Conservation (phyloP, 2,329 filamentous ascomycete genomes). For the Xylaria sp. region DNA sequence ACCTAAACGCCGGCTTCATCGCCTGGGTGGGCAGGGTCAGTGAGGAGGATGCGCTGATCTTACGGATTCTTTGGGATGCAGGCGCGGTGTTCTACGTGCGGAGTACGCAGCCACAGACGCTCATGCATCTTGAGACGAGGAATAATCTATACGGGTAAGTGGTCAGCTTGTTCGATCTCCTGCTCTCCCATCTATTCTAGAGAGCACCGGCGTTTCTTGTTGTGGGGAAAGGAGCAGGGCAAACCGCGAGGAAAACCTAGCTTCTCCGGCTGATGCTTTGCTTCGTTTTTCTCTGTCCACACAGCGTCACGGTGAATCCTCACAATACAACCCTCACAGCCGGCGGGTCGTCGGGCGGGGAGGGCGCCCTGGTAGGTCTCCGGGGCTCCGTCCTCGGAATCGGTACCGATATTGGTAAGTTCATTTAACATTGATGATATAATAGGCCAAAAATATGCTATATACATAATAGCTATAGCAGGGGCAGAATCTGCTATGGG, state of each 20-base stretch:
- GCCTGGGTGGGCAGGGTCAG: constrained; percentile 59
- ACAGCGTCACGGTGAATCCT: constrained; percentile 65
- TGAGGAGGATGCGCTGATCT: constrained; percentile 59
- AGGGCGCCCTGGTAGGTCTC: constrained; percentile 65
- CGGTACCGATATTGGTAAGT: constrained; percentile 65
- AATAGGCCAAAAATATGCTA: no score
- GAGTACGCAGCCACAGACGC: constrained; percentile 64
- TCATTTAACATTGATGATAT: no score
- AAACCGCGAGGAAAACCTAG: neutral
- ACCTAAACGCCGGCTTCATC: constrained; percentile 62
- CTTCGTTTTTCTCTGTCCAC: neutral
- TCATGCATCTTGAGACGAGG: constrained; percentile 65
- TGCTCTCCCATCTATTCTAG: neutral
- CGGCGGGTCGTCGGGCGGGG: constrained; percentile 67
- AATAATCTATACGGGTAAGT: constrained; percentile 59
- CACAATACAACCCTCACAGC: constrained; percentile 61
- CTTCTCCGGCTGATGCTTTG: neutral
- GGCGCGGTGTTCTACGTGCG: constrained; percentile 64
- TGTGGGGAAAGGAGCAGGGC: neutral
- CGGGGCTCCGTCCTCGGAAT: constrained; percentile 64
- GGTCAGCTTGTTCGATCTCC: neutral
- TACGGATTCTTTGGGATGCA: constrained; percentile 58
- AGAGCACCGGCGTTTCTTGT: neutral
- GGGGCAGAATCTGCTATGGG: no score
- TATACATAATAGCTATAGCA: no score